Percentiles rank a stretch among this genome's conserved stretches.
These are phyloP conservation scores for Pseudomicrostroma phylloplanum DNA, from an alignment of 1,284 basidiomycete genomes.

Conservation along the genomic window DNA sequence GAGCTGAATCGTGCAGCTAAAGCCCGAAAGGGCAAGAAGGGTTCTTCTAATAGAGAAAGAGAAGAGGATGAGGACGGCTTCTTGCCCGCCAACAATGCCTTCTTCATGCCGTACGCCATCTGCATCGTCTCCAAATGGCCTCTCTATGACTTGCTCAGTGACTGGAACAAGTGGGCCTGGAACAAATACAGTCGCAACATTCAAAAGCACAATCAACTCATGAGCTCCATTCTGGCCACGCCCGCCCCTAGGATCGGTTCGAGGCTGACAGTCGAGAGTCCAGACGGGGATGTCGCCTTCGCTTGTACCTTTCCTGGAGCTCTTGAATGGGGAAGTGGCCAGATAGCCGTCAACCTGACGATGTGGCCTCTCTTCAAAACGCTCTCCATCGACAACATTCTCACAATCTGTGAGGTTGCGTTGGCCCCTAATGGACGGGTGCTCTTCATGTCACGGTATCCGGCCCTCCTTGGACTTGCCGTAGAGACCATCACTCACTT, in stretches of 20 bases:
- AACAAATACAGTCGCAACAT: conserved; percentile 51
- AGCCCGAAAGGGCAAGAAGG: conserved; percentile 17
- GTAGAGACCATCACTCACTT: conserved; percentile 85
- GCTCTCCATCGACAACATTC: conserved; percentile 84
- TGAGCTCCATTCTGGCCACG: conserved; percentile 49
- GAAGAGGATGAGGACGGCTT: conserved; percentile 21
- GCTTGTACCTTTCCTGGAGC: conserved; percentile 51
- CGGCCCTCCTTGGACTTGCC: conserved; percentile 81
- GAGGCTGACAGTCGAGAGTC: conserved; percentile 29
- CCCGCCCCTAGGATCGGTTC: conserved; percentile 45
- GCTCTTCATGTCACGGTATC: conserved; percentile 81
- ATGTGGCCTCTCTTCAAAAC: conserved; percentile 97
- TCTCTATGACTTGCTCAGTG: conserved; percentile 48
- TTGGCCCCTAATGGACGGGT: conserved; percentile 85
- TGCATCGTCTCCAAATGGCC: conserved; percentile 46
- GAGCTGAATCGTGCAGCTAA: conserved; percentile 34
- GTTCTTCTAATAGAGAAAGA: conserved; percentile 13
- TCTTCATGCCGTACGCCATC: conserved; percentile 48
- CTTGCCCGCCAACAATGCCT: conserved; percentile 36
- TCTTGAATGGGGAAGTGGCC: conserved; percentile 52
- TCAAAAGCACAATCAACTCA: conserved; percentile 48
- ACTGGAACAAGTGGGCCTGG: conserved; percentile 50
- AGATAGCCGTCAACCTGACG: conserved; percentile 62
- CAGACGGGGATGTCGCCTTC: conserved; percentile 46
- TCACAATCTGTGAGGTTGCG: conserved; percentile 89